Evolutionary conservation across 768 basidiomycete genomes (phyloP).

Genomic region (Mycena belliarum): DNA sequence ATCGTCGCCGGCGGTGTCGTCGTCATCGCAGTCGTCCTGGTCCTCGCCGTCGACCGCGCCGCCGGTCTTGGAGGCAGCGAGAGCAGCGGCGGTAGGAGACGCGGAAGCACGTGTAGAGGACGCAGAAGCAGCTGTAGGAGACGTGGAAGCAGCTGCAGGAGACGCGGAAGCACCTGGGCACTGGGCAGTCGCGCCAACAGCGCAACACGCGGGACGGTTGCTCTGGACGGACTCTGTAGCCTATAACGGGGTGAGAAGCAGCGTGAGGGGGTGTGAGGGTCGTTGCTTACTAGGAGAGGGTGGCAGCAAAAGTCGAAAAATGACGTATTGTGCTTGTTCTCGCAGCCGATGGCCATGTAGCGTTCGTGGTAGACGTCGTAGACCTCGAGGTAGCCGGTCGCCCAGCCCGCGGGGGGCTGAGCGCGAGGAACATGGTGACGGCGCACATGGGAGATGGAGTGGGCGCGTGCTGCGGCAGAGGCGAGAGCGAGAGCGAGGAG

Average conservation of each 20-base stretch:
- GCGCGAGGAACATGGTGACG: constrained; percentile 37
- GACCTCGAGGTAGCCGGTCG: constrained; percentile 47
- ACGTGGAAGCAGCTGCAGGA: too few species aligned
- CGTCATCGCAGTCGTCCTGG: constrained; percentile 33
- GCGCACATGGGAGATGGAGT: constrained; percentile 26
- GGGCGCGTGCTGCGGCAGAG: constrained; percentile 40
- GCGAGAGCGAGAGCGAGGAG: constrained; percentile 42
- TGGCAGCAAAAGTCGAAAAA: constrained; percentile 76
- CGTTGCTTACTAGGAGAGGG: constrained; percentile 59
- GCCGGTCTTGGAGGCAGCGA: constrained; percentile 19
- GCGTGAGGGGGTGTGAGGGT: not conserved
- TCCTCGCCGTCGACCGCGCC: constrained; percentile 30
- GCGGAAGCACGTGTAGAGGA: too few species aligned
- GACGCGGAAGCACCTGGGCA: constrained; percentile 5
- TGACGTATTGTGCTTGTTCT: constrained; percentile 44
- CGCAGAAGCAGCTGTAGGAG: too few species aligned
- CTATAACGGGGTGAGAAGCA: constrained; percentile 29
- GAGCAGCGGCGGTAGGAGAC: constrained; percentile 24
- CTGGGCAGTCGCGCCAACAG: constrained; percentile 35
- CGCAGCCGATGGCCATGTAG: constrained; percentile 54
- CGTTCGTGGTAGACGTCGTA: constrained; percentile 61
- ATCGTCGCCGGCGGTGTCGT: constrained; percentile 21
- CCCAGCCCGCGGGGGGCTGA: constrained; percentile 44
- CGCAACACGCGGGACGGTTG: constrained; percentile 55
- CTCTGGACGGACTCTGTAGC: constrained; percentile 48